phyloP scores from a whole-genome alignment of 2,329 filamentous ascomycete species.

The Fusarium beomiforme region DNA sequence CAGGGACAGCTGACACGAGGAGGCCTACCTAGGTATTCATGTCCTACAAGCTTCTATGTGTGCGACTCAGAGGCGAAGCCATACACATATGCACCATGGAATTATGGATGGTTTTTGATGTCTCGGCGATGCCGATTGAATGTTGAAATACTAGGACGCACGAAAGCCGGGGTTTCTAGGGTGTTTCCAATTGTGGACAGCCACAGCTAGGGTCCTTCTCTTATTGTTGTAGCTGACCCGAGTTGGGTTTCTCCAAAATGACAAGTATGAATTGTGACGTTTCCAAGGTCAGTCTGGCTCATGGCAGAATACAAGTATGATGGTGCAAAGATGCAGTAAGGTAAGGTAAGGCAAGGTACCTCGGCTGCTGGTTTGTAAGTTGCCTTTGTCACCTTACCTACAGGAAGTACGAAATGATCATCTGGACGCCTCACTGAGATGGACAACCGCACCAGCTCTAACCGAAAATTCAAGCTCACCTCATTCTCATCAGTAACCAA shows the following conservation, averaged over 20 bases:
- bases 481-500: slow-evolving; percentile 8
- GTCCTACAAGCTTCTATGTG: slow-evolving; percentile 7
- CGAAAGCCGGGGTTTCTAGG: slow-evolving; percentile 29
- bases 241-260: slow-evolving; percentile 16
- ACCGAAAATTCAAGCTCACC: slow-evolving; percentile 13
- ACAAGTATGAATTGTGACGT: slow-evolving; percentile 34
- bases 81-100: neutral
- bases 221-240: slow-evolving; percentile 4
- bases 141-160: neutral
- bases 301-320: slow-evolving; percentile 9
- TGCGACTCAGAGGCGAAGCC: slow-evolving; percentile 25
- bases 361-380: neutral
- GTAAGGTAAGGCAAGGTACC: slow-evolving; percentile 2
- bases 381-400: neutral
- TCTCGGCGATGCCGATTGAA: slow-evolving; percentile 14
- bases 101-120: neutral
- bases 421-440: neutral
- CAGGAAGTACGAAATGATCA: neutral
- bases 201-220: slow-evolving; percentile 11
- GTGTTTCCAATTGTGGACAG: slow-evolving; percentile 24
- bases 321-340: neutral
- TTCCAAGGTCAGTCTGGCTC: neutral
- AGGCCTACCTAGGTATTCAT: slow-evolving; percentile 8
- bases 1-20: slow-evolving; percentile 25
- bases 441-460: neutral